Percentiles rank a stretch among this genome's conserved stretches.
Evolutionary conservation across 2,329 filamentous ascomycete genomes (phyloP).

Genomic region (Orbilia blumenaviensis): DNA sequence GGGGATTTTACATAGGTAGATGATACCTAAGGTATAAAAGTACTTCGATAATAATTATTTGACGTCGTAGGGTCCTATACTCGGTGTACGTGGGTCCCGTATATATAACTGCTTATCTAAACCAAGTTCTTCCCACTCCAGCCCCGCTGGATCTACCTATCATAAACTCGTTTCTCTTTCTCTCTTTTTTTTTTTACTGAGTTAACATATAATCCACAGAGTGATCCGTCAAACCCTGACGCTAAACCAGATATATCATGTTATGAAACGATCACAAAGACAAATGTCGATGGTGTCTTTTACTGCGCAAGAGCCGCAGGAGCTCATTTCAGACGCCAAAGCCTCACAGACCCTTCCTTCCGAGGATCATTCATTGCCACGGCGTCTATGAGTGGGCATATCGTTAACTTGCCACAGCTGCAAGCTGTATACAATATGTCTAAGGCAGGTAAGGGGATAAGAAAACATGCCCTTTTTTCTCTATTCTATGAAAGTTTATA

Average conservation of each 20-base stretch:
- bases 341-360: slow-evolving; percentile 69
- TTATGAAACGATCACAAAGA: slow-evolving; percentile 73
- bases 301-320: slow-evolving; percentile 78
- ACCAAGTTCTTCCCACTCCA: too few relatives aligned
- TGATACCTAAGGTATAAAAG: too few relatives aligned
- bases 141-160: too few relatives aligned
- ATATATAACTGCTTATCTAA: not conserved
- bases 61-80: slow-evolving; percentile 37
- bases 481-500: not conserved
- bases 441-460: slow-evolving; percentile 69
- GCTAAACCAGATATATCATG: slow-evolving; percentile 57
- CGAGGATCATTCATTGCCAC: slow-evolving; percentile 80
- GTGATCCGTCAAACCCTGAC: slow-evolving; percentile 15
- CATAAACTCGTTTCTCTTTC: too few relatives aligned
- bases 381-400: slow-evolving; percentile 79
- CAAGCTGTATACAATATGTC: slow-evolving; percentile 78
- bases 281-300: slow-evolving; percentile 79
- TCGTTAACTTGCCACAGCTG: slow-evolving; percentile 79
- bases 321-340: slow-evolving; percentile 74
- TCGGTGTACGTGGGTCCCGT: slow-evolving; percentile 18
- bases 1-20: too few relatives aligned
- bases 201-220: too few relatives aligned
- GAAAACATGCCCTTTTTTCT: too few relatives aligned
- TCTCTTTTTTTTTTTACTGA: too few relatives aligned
- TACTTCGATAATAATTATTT: too few relatives aligned